Percentiles rank a stretch among this genome's conserved stretches.
Conservation (phyloP, 2,329 filamentous ascomycete species). For the Orbilia quercus region DNA sequence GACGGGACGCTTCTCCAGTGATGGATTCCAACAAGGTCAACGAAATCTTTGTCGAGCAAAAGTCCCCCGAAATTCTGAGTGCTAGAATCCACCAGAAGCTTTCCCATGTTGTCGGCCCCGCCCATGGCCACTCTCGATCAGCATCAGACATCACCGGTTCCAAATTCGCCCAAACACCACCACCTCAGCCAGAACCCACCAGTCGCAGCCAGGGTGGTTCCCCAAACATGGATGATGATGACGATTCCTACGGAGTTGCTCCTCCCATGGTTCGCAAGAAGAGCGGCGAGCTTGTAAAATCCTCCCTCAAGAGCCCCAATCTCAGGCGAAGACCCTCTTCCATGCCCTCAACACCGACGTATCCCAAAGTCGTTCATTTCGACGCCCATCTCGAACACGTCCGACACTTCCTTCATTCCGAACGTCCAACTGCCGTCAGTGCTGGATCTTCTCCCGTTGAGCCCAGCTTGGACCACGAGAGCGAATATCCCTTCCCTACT, state of each 20-base stretch:
- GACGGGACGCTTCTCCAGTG: slow-evolving; percentile 71
- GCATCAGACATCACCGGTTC: slow-evolving; percentile 69
- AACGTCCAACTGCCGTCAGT: slow-evolving; percentile 94
- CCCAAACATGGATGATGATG: slow-evolving; percentile 69
- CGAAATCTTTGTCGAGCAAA: slow-evolving; percentile 60
- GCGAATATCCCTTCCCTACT: slow-evolving; percentile 83
- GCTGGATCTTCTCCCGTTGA: slow-evolving; percentile 92
- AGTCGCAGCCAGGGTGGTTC: slow-evolving; percentile 31
- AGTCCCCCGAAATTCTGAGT: slow-evolving; percentile 58
- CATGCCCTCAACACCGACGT: slow-evolving; percentile 97
- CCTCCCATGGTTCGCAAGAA: slow-evolving; percentile 98
- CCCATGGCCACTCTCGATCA: slow-evolving; percentile 69
- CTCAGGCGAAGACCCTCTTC: slow-evolving; percentile 83
- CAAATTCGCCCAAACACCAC: slow-evolving; percentile 63
- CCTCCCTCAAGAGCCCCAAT: slow-evolving; percentile 81
- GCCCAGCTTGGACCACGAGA: slow-evolving; percentile 80
- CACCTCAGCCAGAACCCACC: slow-evolving; percentile 25
- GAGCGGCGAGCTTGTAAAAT: slow-evolving; percentile 94
- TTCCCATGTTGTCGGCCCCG: slow-evolving; percentile 52
- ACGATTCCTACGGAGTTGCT: slow-evolving; percentile 72
- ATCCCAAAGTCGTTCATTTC: slow-evolving; percentile 97
- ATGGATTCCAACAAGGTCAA: slow-evolving; percentile 61
- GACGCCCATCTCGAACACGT: slow-evolving; percentile 96
- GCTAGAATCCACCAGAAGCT: slow-evolving; percentile 59
- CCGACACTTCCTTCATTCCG: slow-evolving; percentile 92